Evolutionary conservation across 1,284 basidiomycete genomes (phyloP), one percentile per base, ranked within the genome.

Genomic region (Fistulinella staudtii): DNA sequence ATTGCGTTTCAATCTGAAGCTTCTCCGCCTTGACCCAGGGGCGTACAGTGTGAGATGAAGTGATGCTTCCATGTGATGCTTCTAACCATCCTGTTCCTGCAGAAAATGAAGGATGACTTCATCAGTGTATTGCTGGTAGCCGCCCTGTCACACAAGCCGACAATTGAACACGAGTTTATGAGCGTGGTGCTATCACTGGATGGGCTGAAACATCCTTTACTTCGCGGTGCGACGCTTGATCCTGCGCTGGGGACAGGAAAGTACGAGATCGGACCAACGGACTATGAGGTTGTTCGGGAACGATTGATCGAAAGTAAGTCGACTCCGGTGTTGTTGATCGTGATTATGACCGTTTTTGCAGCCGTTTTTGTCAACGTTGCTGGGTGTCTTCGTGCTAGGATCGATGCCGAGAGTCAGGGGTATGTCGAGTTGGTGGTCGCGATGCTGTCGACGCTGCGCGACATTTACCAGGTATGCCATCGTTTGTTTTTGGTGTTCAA

Each of bases 1-100:
- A 11, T 60, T 92, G 36, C 75, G 80, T 13, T 81, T 93, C 59
- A 79, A 84, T 70, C 72, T 77, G 36, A 80, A 74, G 41, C 66
- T 92, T 2, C 72, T 89, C 27, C 64, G 71, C 36, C 67, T 84
- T 9, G 83, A 93, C 54, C 80, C 83, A 0, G 68, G 66, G 39
- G 72, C 79, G 21, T 90, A 88, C 58, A 43, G 53, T 41, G 86
- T 87, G 49, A 56, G 77, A 66, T 41, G 3, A 34, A 5, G 37
- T 15, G 11, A 41, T 46, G 18, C n/a, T 33, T 36, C 22, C 15
- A 3, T 46, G 27, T 13, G 20, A 20, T 9, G 13, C 11, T 29
- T 8, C 7, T 34, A 11, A 18, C 41, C 43, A 22, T 47, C 39
- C 7, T 21, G 25, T 34, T 38, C 36, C 24, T 36, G 27, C 48